Conservation (phyloP, 129 eudicot genomes). For the Helichrysum umbraculigerum region DNA sequence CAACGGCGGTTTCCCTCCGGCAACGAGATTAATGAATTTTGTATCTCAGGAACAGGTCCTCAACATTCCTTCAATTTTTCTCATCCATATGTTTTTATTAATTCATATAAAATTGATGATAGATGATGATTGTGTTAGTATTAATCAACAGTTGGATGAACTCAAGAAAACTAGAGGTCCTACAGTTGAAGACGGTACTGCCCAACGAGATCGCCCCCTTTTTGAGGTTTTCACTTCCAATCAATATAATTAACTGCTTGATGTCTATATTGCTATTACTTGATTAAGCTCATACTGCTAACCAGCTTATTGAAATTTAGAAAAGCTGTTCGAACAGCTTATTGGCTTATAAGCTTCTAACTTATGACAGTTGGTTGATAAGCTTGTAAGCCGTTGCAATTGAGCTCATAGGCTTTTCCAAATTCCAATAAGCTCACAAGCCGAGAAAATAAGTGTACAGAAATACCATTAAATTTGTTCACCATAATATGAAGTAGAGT, state of each 20-base stretch:
- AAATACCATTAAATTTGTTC: too few species aligned
- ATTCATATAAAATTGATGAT: neutral
- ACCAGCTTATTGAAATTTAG: neutral
- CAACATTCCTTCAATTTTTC: neutral
- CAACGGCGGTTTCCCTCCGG: neutral
- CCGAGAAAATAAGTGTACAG: too few species aligned
- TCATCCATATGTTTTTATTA: neutral
- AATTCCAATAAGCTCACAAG: too few species aligned
- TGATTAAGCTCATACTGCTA: too few species aligned
- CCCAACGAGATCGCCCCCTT: slow-evolving; percentile 88
- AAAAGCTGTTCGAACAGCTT: neutral
- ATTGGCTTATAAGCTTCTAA: too few species aligned
- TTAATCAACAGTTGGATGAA: slow-evolving; percentile 67
- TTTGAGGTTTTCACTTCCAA: slow-evolving; percentile 52
- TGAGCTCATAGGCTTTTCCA: too few species aligned
- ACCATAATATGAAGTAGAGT: too few species aligned
- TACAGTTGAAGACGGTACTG: slow-evolving; percentile 92
- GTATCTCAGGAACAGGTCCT: slow-evolving; percentile 83
- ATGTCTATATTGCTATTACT: neutral
- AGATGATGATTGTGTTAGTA: neutral
- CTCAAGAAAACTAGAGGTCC: slow-evolving; percentile 77
- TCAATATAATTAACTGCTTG: neutral
- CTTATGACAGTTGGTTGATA: too few species aligned
- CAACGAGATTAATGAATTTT: slow-evolving; percentile 66
- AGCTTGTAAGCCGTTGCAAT: too few species aligned